These are phyloP conservation scores for Zarea fungicola DNA, from an alignment of 2,329 filamentous ascomycete species.

Conservation along the genomic window DNA sequence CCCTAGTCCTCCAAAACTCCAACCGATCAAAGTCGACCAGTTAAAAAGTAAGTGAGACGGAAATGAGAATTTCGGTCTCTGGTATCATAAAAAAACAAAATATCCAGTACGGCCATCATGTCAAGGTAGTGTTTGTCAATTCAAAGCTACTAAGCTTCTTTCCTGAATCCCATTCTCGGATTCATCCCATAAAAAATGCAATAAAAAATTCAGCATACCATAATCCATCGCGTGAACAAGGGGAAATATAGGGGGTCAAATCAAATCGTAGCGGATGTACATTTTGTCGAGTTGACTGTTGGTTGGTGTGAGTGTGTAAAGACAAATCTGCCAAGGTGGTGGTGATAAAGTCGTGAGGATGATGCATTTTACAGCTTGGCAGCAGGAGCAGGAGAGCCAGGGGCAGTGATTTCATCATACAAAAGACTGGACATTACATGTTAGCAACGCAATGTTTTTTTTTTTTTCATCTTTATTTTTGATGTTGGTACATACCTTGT, in stretches of 20 bases:
- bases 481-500: conserved; percentile 59
- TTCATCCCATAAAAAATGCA: conserved; percentile 2
- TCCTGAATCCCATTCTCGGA: conserved; percentile 4
- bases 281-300: not conserved
- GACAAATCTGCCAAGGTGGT: not conserved
- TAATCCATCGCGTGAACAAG: not conserved
- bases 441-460: conserved; percentile 13
- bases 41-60: not conserved
- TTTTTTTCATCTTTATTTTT: conserved; percentile 1
- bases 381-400: conserved; percentile 55
- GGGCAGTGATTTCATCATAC: conserved; percentile 81
- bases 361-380: conserved; percentile 53
- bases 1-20: not conserved
- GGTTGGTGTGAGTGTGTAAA: not conserved
- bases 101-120: conserved; percentile 10
- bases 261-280: conserved; percentile 3
- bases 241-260: not conserved
- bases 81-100: conserved; percentile 11
- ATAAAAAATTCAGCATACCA: not conserved
- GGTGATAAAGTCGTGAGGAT: not conserved
- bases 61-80: conserved; percentile 5
- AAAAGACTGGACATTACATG: conserved; percentile 53
- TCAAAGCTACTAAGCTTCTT: conserved; percentile 14
- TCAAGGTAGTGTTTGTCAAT: conserved; percentile 13
- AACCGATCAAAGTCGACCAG: not conserved